Percentiles rank a stretch among this genome's conserved stretches.
These are phyloP conservation scores for Emmonsia crescens DNA, from an alignment of 2,329 filamentous ascomycete genomes.

Conservation along the genomic window DNA sequence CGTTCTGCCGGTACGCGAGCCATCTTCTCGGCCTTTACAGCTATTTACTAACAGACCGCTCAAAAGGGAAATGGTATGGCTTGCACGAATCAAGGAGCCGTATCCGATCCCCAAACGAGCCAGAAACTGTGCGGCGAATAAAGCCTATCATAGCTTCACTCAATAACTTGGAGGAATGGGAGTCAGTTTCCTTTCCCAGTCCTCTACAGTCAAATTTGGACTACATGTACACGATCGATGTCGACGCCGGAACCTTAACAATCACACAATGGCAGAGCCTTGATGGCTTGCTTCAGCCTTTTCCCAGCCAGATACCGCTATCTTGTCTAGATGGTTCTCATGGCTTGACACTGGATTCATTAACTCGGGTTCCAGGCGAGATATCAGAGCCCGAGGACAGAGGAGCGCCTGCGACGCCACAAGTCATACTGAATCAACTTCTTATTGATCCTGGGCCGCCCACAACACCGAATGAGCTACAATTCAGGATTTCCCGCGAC, in stretches of 20 bases:
- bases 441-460: constrained; percentile 14
- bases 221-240: constrained; percentile 20
- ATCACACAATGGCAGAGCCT: constrained; percentile 10
- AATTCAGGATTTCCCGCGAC: constrained; percentile 17
- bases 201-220: constrained; percentile 15
- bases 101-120: constrained; percentile 7
- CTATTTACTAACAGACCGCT: constrained; percentile 14
- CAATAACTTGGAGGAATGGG: constrained; percentile 14
- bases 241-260: constrained; percentile 13
- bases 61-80: constrained; percentile 18
- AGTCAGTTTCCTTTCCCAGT: constrained; percentile 14
- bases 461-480: constrained; percentile 19
- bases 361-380: not conserved
- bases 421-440: constrained; percentile 7
- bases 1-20: constrained; percentile 5
- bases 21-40: constrained; percentile 1
- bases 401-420: not conserved
- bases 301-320: constrained; percentile 6
- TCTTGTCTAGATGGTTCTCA: constrained; percentile 1
- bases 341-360: constrained; percentile 2
- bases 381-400: constrained; percentile 3
- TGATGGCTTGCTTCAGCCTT: constrained; percentile 4
- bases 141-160: constrained; percentile 4
- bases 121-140: constrained; percentile 5
- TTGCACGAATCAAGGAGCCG: constrained; percentile 7